Base-by-base conservation (phyloP, 2,329 filamentous ascomycete species). In the Dothidotthia symphoricarpi region DNA sequence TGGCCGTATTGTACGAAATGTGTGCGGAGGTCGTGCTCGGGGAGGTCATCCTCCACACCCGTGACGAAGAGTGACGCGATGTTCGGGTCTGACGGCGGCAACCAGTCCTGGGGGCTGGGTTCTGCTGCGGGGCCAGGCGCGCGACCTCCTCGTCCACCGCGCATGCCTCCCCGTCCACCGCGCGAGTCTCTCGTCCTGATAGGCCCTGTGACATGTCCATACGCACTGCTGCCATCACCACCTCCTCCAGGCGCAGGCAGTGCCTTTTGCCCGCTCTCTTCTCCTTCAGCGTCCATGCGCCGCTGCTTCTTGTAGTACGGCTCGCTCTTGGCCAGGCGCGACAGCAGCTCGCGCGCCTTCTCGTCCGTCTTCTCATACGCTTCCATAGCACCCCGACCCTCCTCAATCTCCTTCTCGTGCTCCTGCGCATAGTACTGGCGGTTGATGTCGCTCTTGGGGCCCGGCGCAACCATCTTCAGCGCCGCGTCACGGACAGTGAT, bases 381-480 rank as follows among this genome's bases (percentile, higher is more conserved):
- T 63, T 97, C 93, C 7, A 88, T 76, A 12, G 65, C 70, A 6
- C 85, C 87, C 48, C 86, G 77, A 2, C 93, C 93, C 54, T 97
- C 90, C 61, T 97, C 90, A 33, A 98, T 89, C 45, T 94, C 88
- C 59, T 84, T 86, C 71, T 97, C 91, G 68, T 97, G 90, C 63
- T 97, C 93, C 65, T 98, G 93, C 11, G 93, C 93, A 67, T 95
- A 98, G 69, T 93, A 98, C 69, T 98, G 90, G 54, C 93, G 76
- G 71, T 98, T 98, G 67, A 98, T 88, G 38, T 87, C 85, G 64
- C 88, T 95, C 48, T 88, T 81, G 1, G 93, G 93, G 0, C 93
- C 93, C 0, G 93, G 90, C 1, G 91, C 90, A 28, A 97, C 87
- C 86, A 98, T 95, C 74, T 97, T 97, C 48, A 98, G 76, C 4